Conservation (phyloP, 2,329 filamentous ascomycete species). For the Penicillium sp. region DNA sequence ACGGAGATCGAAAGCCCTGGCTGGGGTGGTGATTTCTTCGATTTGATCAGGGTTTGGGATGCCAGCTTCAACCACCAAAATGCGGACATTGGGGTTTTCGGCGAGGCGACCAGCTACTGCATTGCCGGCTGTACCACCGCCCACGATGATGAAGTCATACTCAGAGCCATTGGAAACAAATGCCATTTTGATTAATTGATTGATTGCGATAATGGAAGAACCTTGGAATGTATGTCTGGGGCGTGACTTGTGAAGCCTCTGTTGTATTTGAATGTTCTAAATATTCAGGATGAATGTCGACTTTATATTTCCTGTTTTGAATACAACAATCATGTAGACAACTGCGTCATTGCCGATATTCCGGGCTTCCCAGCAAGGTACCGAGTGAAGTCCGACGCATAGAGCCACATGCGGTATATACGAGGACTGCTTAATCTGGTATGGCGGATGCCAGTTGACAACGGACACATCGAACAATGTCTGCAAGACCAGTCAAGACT, state of each 20-base stretch:
- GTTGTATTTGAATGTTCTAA: not conserved
- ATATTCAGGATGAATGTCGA: not conserved
- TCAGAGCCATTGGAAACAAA: conserved; percentile 1
- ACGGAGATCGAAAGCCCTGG: conserved; percentile 56
- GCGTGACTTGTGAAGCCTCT: not conserved
- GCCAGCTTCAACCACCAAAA: conserved; percentile 14
- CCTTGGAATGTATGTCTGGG: not conserved
- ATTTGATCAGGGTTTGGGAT: conserved; percentile 49
- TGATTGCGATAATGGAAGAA: not conserved
- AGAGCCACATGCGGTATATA: not conserved
- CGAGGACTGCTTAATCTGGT: not conserved
- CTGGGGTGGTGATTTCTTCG: conserved; percentile 57
- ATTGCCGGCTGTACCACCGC: conserved; percentile 31
- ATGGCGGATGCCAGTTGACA: not conserved
- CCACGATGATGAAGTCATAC: conserved; percentile 12
- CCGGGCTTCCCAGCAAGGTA: not conserved
- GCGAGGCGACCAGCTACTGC: conserved; percentile 14
- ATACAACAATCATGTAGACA: not conserved
- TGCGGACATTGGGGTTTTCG: conserved; percentile 10
- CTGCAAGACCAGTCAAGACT: not conserved
- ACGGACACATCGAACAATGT: not conserved
- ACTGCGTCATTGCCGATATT: not conserved
- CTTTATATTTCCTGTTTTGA: not conserved
- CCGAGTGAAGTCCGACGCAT: not conserved
- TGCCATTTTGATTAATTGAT: not conserved